Evolutionary conservation across 23 red algal genomes (phyloP), one percentile per base, ranked within the genome.

Genomic region (Pyropia yezoensis): DNA sequence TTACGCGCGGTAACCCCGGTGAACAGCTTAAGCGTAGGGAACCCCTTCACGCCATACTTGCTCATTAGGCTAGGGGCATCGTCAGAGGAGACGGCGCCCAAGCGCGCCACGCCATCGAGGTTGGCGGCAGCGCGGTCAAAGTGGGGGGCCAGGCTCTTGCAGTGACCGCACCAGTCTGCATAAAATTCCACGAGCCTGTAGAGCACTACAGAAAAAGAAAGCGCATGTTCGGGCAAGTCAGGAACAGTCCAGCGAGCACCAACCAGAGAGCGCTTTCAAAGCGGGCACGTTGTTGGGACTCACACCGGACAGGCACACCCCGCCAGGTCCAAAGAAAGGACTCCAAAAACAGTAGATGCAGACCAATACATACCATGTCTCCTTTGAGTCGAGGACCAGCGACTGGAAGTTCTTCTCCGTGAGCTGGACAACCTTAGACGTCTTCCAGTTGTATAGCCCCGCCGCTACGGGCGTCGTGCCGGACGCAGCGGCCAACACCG

Each of bases 81-180:
- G 33, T 97, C 93, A 50, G 74, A 80, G 56, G 86, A 76, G 50
- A 90, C 85, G 20, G 82, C 87, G 27, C 85, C 93, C 25, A 97
- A 39, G 26, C 73, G 65, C 20, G 78, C 87, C 1, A 97, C 73
- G 67, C 87, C 81, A 53, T 83, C 67, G 57, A 90, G 77, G 18
- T 80, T 82, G 30, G 73, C 71, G 1, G 93, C 84, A 2, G 87
- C 93, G 56, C 75, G 84, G 50, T 82, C 62, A 33, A 64, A 97
- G n/a, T 68, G 66, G 4, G 93, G 79, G 29, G 73, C 82, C 29
- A 83, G 75, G 3, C 30, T 71, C 67, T 95, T 77, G 63, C 89
- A 95, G 70, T 95, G 93, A 28, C 93, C 85, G 63, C 93, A 97
- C 93, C 93, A 97, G 18, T 86, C 85, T 15, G 93, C 93, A 70